A percentile compares a stretch with the other conserved stretches of the same genome.
Conservation (phyloP, 176 grass and related monocot species). For the Lolium perenne region DNA sequence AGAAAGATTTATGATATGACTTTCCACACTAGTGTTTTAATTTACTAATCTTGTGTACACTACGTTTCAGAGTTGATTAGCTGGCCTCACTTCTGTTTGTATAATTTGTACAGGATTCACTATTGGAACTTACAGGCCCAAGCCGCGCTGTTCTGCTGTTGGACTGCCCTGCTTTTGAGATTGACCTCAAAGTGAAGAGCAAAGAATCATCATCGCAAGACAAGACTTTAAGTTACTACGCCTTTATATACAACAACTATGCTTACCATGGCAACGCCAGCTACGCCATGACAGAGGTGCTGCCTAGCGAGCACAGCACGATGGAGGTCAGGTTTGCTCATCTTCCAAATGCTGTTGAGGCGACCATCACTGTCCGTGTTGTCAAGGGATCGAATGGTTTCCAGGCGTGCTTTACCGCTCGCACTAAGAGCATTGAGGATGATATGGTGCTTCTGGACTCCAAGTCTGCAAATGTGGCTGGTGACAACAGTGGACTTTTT, state of each 20-base stretch:
- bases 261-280: not conserved
- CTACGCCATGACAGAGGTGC: not conserved
- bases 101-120: not conserved
- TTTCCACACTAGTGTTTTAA: not conserved
- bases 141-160: not conserved
- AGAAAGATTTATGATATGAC: not conserved
- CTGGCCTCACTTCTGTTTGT: not conserved
- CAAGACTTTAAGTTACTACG: not conserved
- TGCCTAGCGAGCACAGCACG: not conserved
- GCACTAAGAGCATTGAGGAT: not conserved
- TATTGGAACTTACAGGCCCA: not conserved
- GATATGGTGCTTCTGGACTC: constrained; percentile 1
- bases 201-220: not conserved
- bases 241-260: not conserved
- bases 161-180: not conserved
- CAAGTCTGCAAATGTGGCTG: not conserved
- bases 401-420: not conserved
- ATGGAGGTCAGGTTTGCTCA: constrained; percentile 5
- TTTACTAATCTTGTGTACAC: not conserved
- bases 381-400: not conserved
- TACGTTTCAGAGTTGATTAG: not conserved
- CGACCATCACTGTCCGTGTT: not conserved
- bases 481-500: not conserved
- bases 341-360: not conserved
- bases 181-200: not conserved